A percentile compares a stretch with the other conserved stretches of the same genome.
phyloP scores from a whole-genome alignment of 2,329 filamentous ascomycete genomes.

The Xylaria sp. region DNA sequence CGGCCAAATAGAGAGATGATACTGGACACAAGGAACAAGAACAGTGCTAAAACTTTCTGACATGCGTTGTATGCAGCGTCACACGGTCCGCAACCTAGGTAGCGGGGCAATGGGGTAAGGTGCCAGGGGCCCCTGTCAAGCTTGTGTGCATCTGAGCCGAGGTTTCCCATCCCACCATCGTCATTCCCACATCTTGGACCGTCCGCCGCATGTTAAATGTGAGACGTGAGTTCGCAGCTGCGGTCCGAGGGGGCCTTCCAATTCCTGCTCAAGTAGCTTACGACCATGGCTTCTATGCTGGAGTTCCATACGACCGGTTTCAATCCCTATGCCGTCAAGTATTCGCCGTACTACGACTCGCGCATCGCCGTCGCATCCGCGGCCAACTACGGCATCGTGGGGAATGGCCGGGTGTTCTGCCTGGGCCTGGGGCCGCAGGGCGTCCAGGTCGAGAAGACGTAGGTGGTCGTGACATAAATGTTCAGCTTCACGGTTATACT shows the following conservation, averaged over 20 bases:
- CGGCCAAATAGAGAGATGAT: conserved; percentile 6
- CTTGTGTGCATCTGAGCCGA: conserved; percentile 21
- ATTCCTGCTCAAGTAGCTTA: not conserved
- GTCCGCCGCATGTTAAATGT: conserved; percentile 1
- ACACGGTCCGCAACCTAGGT: not conserved
- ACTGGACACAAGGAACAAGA: not conserved
- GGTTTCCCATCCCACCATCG: conserved; percentile 18
- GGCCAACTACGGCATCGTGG: conserved; percentile 96
- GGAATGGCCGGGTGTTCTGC: conserved; percentile 88
- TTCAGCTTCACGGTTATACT: conserved; percentile 4
- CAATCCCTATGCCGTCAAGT: conserved; percentile 97
- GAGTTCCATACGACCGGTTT: conserved; percentile 92
- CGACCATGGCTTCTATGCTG: conserved; percentile 67
- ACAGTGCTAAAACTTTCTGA: conserved; percentile 4
- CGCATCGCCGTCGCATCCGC: conserved; percentile 86
- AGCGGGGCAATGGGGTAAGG: not conserved
- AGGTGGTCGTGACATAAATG: conserved; percentile 30
- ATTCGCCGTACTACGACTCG: conserved; percentile 97
- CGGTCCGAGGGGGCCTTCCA: conserved; percentile 5
- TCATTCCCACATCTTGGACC: not conserved
- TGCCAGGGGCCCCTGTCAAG: not conserved
- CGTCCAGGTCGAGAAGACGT: conserved; percentile 83
- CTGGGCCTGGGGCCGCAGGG: conserved; percentile 82
- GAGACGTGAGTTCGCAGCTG: conserved; percentile 9
- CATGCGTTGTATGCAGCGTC: not conserved